These are phyloP conservation scores for Dactylis glomerata DNA, from an alignment of 176 grass and related monocot genomes.

Conservation along the genomic window DNA sequence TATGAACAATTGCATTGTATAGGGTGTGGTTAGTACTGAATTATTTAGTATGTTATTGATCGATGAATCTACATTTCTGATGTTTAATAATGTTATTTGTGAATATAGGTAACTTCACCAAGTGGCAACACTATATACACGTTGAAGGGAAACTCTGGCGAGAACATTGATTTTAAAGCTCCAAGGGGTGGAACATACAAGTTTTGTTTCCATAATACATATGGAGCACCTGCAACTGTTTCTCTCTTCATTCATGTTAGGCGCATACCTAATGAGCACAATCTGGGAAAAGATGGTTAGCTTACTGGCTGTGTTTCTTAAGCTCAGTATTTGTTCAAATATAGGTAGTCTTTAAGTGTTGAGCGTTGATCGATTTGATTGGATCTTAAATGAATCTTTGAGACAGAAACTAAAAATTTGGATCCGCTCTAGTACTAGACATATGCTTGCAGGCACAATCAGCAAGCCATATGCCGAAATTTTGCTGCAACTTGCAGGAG, in stretches of 20 bases:
- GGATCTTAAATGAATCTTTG: not conserved
- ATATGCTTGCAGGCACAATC: not conserved
- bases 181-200: slow-evolving; percentile 92
- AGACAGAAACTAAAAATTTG: not conserved
- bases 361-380: not conserved
- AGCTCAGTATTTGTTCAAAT: not conserved
- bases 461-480: not conserved
- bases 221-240: slow-evolving; percentile 84
- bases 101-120: slow-evolving; percentile 72
- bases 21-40: not conserved
- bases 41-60: not conserved
- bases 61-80: not conserved
- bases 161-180: slow-evolving; percentile 87
- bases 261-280: slow-evolving; percentile 92
- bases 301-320: slow-evolving; percentile 17
- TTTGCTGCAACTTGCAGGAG: not conserved
- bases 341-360: not conserved
- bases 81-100: not conserved
- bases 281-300: slow-evolving; percentile 90
- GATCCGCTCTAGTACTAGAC: not conserved
- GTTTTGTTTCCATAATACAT: slow-evolving; percentile 90
- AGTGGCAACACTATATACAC: slow-evolving; percentile 64
- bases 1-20: not conserved
- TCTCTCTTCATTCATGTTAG: slow-evolving; percentile 96
- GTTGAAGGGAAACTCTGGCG: slow-evolving; percentile 80